A percentile compares a stretch with the other conserved stretches of the same genome.
Evolutionary conservation across 306 rosid genomes (phyloP).

Genomic region (Fagus sylvatica): DNA sequence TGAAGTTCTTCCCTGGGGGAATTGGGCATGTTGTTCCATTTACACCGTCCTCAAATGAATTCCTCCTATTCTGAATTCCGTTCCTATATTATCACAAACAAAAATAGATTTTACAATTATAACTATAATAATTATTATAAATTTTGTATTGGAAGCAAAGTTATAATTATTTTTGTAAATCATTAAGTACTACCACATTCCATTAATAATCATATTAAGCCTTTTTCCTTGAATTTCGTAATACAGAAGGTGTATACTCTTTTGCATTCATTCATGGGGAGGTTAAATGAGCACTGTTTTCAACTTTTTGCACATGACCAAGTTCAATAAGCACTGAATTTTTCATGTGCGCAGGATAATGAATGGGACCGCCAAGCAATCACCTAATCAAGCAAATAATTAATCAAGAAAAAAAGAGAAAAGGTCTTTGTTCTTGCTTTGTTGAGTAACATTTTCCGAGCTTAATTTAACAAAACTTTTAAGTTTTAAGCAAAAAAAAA

Average conservation of each 20-base stretch:
- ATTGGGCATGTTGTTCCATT: constrained; percentile 93
- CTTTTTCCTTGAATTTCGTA: no score
- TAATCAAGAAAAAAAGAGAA: background rate
- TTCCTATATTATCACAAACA: constrained; percentile 42
- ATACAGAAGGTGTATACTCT: no score
- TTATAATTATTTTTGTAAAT: no score
- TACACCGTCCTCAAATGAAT: constrained; percentile 88
- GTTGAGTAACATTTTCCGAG: background rate
- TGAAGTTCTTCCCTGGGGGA: constrained; percentile 87
- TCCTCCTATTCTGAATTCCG: constrained; percentile 88
- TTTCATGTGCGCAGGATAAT: background rate
- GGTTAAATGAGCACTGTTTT: no score
- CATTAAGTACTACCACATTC: no score
- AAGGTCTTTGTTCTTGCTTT: background rate
- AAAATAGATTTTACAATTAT: background rate
- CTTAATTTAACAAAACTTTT: no score
- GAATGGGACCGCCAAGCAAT: background rate
- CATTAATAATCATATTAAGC: no score
- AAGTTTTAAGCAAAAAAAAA: background rate
- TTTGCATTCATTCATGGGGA: no score
- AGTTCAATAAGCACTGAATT: background rate
- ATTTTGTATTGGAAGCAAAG: no score
- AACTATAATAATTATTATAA: no score
- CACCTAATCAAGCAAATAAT: background rate
- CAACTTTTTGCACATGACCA: background rate